A percentile compares a stretch with the other conserved stretches of the same genome.
These are phyloP conservation scores for Panellus pusillus DNA, from an alignment of 768 basidiomycete genomes.

Conservation along the genomic window DNA sequence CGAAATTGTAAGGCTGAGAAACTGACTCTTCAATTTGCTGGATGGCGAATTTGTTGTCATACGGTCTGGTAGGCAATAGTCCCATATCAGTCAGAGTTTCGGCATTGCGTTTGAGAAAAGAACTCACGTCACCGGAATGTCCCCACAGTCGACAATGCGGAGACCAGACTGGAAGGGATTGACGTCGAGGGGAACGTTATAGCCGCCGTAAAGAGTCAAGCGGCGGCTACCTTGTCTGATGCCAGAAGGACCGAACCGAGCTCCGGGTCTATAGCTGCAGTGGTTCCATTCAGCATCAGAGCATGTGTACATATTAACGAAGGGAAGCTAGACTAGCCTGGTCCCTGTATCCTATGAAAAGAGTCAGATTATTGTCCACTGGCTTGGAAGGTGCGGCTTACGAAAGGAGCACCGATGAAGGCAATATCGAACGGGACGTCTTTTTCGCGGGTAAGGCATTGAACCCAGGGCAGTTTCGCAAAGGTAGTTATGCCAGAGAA, in stretches of 20 bases:
- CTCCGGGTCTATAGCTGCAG: constrained; percentile 79
- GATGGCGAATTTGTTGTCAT: constrained; percentile 73
- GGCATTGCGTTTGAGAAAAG: not conserved
- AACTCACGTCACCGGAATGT: constrained; percentile 66
- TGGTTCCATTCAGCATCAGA: constrained; percentile 35
- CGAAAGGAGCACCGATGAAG: constrained; percentile 78
- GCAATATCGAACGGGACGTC: constrained; percentile 73
- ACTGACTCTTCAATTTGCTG: constrained; percentile 61
- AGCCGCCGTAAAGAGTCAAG: constrained; percentile 73
- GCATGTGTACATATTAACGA: not conserved
- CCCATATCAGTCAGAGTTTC: not conserved
- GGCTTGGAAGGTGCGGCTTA: constrained; percentile 31
- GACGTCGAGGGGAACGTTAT: constrained; percentile 71
- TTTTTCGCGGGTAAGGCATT: constrained; percentile 68
- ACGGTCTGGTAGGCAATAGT: constrained; percentile 43
- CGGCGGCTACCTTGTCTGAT: constrained; percentile 80
- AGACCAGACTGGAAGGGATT: constrained; percentile 73
- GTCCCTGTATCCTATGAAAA: constrained; percentile 17
- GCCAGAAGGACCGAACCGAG: constrained; percentile 83
- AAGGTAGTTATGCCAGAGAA: constrained; percentile 87
- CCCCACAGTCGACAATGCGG: constrained; percentile 74
- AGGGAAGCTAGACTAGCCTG: constrained; percentile 3
- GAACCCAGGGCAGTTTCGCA: constrained; percentile 82
- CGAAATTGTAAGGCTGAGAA: not conserved
- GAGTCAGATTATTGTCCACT: constrained; percentile 35